Conservation (phyloP, 1,139 yeast genomes). For the Sugiyamaella paludigena region DNA sequence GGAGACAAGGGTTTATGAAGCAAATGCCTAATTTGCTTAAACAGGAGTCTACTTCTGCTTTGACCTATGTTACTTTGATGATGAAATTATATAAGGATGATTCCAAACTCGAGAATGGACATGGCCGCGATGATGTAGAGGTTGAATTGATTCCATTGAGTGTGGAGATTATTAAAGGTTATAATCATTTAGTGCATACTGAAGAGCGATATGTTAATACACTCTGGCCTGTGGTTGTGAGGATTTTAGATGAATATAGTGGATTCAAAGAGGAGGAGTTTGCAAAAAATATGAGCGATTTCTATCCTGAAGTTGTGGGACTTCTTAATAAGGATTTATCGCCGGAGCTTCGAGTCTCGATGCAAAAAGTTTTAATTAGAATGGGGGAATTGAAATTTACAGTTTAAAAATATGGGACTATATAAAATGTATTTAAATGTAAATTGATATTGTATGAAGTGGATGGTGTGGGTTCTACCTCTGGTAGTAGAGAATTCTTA, state of each 20-base stretch:
- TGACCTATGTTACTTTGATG: slow-evolving; percentile 77
- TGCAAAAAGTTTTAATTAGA: slow-evolving; percentile 63
- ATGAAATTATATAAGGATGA: slow-evolving; percentile 78
- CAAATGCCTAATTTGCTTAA: slow-evolving; percentile 86
- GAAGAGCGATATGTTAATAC: slow-evolving; percentile 76
- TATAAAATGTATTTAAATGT: slow-evolving; percentile 1
- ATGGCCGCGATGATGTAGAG: slow-evolving; percentile 47
- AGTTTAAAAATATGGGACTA: not conserved
- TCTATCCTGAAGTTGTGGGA: slow-evolving; percentile 66
- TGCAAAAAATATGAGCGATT: slow-evolving; percentile 54
- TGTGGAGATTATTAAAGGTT: slow-evolving; percentile 64
- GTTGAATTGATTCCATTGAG: slow-evolving; percentile 67
- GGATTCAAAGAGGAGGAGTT: slow-evolving; percentile 79
- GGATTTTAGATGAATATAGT: slow-evolving; percentile 75
- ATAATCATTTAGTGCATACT: slow-evolving; percentile 64
- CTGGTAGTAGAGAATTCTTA: too few species aligned
- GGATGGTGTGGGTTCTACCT: too few species aligned
- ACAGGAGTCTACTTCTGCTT: slow-evolving; percentile 89
- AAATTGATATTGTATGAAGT: too few species aligned
- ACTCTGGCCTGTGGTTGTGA: slow-evolving; percentile 91
- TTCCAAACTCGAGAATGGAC: slow-evolving; percentile 35
- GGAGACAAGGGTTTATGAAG: slow-evolving; percentile 91
- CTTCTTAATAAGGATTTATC: slow-evolving; percentile 69
- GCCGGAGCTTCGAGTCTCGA: slow-evolving; percentile 64
- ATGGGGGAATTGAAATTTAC: slow-evolving; percentile 52